These are phyloP conservation scores for Neophaeococcomyces mojaviensis DNA, from an alignment of 2,329 filamentous ascomycete species.

Conservation along the genomic window DNA sequence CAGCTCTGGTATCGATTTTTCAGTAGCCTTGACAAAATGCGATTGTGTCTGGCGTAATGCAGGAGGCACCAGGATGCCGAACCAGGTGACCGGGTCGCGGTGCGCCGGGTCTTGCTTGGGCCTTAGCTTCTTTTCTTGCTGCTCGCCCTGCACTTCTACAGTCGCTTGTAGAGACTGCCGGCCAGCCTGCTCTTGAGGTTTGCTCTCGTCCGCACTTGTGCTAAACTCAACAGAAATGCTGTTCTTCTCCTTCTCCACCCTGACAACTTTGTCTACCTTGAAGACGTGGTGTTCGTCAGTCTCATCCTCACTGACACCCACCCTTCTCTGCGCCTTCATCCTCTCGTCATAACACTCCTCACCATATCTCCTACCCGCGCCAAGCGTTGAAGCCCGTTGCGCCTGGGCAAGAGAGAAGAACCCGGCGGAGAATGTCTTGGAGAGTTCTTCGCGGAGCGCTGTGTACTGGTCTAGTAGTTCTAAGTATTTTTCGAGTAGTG, in stretches of 20 bases:
- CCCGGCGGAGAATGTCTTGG: constrained; percentile 26
- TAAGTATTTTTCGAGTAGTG: constrained; percentile 22
- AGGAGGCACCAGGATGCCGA: constrained; percentile 40
- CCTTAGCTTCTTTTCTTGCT: neutral
- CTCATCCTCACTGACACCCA: constrained; percentile 10
- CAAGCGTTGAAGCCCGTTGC: constrained; percentile 35
- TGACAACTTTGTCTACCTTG: neutral
- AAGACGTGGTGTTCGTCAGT: neutral
- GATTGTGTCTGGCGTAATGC: constrained; percentile 38
- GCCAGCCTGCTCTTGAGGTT: neutral
- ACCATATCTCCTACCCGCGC: constrained; percentile 38
- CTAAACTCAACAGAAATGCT: neutral
- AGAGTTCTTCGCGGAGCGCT: constrained; percentile 18
- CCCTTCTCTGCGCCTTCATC: constrained; percentile 40
- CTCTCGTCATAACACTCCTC: constrained; percentile 44
- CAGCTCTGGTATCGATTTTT: constrained; percentile 30
- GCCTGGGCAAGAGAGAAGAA: constrained; percentile 43
- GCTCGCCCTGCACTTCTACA: neutral
- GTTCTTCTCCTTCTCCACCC: neutral
- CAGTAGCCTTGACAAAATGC: constrained; percentile 35
- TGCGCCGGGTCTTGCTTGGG: constrained; percentile 26
- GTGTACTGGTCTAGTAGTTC: constrained; percentile 24
- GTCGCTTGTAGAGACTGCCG: neutral
- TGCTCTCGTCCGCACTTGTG: neutral
- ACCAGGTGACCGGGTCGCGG: constrained; percentile 41